Conservation (phyloP, 768 basidiomycete species). For the Boletus rubescentipes region DNA sequence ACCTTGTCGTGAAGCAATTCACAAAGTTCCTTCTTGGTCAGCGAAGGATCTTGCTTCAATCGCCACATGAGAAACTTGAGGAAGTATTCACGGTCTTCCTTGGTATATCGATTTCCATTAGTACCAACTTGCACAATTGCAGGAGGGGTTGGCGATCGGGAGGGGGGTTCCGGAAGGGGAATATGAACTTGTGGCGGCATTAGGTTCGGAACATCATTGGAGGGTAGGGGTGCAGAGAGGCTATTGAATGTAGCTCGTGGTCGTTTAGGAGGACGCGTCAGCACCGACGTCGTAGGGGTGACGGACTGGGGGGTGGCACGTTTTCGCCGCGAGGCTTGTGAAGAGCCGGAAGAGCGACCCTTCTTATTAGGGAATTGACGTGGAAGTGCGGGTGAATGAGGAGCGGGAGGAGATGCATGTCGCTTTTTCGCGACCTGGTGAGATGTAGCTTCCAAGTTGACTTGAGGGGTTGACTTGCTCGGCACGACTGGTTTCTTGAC, state of each 20-base stretch:
- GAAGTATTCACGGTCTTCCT: conserved; percentile 65
- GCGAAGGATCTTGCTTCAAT: conserved; percentile 49
- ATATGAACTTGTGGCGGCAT: conserved; percentile 63
- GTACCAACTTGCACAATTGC: conserved; percentile 43
- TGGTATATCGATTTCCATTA: conserved; percentile 62
- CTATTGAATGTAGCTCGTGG: conserved; percentile 55
- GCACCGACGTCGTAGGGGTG: conserved; percentile 20
- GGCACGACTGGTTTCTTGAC: conserved; percentile 30
- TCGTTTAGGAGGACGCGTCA: conserved; percentile 31
- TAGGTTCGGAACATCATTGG: conserved; percentile 42
- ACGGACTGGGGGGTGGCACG: conserved; percentile 17
- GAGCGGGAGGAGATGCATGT: conserved; percentile 19
- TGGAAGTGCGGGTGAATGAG: conserved; percentile 14
- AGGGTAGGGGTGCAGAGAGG: conserved; percentile 44
- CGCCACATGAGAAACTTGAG: conserved; percentile 65
- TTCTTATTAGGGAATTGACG: conserved; percentile 27
- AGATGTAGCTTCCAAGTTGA: conserved; percentile 14
- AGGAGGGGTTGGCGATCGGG: conserved; percentile 70
- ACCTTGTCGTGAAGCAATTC: conserved; percentile 56
- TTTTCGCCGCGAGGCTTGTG: conserved; percentile 27
- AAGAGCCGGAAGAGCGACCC: conserved; percentile 21
- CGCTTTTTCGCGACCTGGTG: conserved; percentile 39
- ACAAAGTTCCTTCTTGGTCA: conserved; percentile 56
- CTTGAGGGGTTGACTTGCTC: conserved; percentile 6
- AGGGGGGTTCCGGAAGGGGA: conserved; percentile 60